Percentiles rank a stretch among this genome's conserved stretches.
These are phyloP conservation scores for Penicillium glabrum DNA, from an alignment of 2,329 filamentous ascomycete species.

Conservation along the genomic window DNA sequence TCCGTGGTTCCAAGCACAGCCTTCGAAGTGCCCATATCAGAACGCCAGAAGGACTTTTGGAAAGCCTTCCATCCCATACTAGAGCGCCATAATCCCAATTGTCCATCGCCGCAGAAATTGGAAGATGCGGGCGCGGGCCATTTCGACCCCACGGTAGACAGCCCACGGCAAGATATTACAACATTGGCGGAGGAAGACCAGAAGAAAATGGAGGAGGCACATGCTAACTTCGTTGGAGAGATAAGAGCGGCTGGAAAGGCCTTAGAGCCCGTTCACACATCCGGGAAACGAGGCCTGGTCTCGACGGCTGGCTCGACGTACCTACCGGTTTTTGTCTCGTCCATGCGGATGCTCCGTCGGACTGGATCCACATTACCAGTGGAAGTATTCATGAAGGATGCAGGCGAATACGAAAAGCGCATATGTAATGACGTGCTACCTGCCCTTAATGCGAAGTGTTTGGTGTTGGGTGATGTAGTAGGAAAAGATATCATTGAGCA, in stretches of 20 bases:
- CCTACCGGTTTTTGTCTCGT: slow-evolving; percentile 52
- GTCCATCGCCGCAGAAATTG: slow-evolving; percentile 28
- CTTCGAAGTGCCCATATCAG: slow-evolving; percentile 34
- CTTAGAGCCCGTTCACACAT: slow-evolving; percentile 36
- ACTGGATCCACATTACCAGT: slow-evolving; percentile 53
- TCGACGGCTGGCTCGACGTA: slow-evolving; percentile 51
- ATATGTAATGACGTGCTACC: slow-evolving; percentile 44
- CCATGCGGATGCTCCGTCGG: slow-evolving; percentile 54
- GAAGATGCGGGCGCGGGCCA: slow-evolving; percentile 24
- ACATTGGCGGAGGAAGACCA: slow-evolving; percentile 34
- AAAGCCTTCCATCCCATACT: slow-evolving; percentile 36
- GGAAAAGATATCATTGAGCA: slow-evolving; percentile 39
- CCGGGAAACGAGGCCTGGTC: slow-evolving; percentile 50
- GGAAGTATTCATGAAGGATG: slow-evolving; percentile 43
- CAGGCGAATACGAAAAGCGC: slow-evolving; percentile 40
- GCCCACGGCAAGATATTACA: slow-evolving; percentile 37
- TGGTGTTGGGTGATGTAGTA: slow-evolving; percentile 46
- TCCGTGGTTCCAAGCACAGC: slow-evolving; percentile 33
- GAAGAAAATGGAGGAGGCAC: slow-evolving; percentile 38
- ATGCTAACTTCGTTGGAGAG: slow-evolving; percentile 42
- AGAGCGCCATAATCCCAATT: slow-evolving; percentile 32
- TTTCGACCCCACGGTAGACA: slow-evolving; percentile 31
- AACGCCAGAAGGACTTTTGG: slow-evolving; percentile 41
- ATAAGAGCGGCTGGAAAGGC: slow-evolving; percentile 25
- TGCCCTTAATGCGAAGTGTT: slow-evolving; percentile 42